A percentile compares a stretch with the other conserved stretches of the same genome.
Evolutionary conservation across 2,329 filamentous ascomycete species (phyloP).

Genomic region (Trichoderma afroharzianum): DNA sequence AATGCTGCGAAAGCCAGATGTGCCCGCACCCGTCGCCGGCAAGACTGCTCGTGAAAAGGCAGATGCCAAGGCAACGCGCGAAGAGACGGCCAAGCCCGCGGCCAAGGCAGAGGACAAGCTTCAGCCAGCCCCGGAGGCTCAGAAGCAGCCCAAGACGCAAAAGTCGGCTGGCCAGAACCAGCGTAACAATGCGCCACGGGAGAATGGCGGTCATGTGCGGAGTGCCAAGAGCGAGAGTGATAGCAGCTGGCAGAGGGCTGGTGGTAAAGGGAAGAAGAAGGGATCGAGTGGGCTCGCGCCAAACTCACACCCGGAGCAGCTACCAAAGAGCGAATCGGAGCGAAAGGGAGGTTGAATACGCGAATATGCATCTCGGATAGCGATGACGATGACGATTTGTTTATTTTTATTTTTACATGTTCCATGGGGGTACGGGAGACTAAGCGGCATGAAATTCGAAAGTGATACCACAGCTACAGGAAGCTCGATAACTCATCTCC

Average conservation of each 20-base stretch:
- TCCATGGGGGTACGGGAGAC: background rate
- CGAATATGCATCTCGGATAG: background rate
- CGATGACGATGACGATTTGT: background rate
- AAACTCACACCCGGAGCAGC: slow-evolving; percentile 46
- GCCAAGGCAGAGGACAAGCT: slow-evolving; percentile 15
- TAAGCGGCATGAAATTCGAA: background rate
- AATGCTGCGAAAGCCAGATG: slow-evolving; percentile 51
- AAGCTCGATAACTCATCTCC: background rate
- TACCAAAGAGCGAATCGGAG: slow-evolving; percentile 56
- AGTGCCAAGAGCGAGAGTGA: slow-evolving; percentile 54
- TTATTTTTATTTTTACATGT: background rate
- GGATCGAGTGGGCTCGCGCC: slow-evolving; percentile 32
- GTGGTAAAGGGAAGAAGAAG: slow-evolving; percentile 43
- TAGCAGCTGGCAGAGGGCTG: slow-evolving; percentile 57
- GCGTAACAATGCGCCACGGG: slow-evolving; percentile 40
- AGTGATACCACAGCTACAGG: background rate
- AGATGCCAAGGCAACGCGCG: slow-evolving; percentile 21
- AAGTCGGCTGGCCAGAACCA: slow-evolving; percentile 23
- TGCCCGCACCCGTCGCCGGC: slow-evolving; percentile 26
- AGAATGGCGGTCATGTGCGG: slow-evolving; percentile 54
- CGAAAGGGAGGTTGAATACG: slow-evolving; percentile 58
- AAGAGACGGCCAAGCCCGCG: slow-evolving; percentile 22
- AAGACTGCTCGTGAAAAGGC: slow-evolving; percentile 6
- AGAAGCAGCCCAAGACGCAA: slow-evolving; percentile 24
- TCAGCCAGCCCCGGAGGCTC: slow-evolving; percentile 20